Percentiles rank a stretch among this genome's conserved stretches.
Conservation (phyloP, 257 asterid species). For the Linaria vulgaris region DNA sequence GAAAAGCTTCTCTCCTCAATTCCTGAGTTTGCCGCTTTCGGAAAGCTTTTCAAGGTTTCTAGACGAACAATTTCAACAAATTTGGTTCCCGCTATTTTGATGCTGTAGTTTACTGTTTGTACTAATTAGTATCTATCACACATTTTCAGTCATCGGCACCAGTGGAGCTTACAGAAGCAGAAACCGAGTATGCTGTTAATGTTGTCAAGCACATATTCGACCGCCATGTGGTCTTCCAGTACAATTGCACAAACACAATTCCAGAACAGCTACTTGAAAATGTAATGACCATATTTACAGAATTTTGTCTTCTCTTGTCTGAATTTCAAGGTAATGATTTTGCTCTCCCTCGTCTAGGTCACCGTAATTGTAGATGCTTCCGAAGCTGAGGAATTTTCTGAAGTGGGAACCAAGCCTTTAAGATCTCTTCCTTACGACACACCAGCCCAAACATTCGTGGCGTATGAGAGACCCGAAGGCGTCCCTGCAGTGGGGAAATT, state of each 20-base stretch:
- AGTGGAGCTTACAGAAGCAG: constrained; percentile 99
- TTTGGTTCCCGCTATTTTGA: not conserved
- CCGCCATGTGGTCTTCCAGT: constrained; percentile 86
- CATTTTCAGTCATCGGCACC: constrained; percentile 83
- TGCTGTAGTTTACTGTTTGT: constrained; percentile 27
- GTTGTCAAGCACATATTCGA: constrained; percentile 96
- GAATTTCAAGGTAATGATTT: constrained; percentile 15
- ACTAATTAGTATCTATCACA: constrained; percentile 19
- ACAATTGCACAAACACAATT: constrained; percentile 95
- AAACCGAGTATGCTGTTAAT: constrained; percentile 96
- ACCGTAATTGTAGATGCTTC: constrained; percentile 92
- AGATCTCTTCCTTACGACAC: constrained; percentile 87
- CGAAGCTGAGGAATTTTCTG: constrained; percentile 94
- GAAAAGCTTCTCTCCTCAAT: constrained; percentile 74
- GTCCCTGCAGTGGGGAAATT: constrained; percentile 87
- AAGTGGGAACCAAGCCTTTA: constrained; percentile 76
- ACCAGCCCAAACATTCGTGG: constrained; percentile 90
- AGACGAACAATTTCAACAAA: constrained; percentile 11
- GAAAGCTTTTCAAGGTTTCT: constrained; percentile 94
- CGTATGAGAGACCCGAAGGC: constrained; percentile 95
- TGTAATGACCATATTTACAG: constrained; percentile 38
- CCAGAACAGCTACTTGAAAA: constrained; percentile 93
- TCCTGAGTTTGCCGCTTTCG: constrained; percentile 82
- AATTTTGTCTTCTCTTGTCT: constrained; percentile 1
- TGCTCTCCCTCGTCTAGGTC: constrained; percentile 53